Evolutionary conservation across 208 protist species (phyloP), one percentile per base, ranked within the genome.

Genomic region (Porcisia hertigi): DNA sequence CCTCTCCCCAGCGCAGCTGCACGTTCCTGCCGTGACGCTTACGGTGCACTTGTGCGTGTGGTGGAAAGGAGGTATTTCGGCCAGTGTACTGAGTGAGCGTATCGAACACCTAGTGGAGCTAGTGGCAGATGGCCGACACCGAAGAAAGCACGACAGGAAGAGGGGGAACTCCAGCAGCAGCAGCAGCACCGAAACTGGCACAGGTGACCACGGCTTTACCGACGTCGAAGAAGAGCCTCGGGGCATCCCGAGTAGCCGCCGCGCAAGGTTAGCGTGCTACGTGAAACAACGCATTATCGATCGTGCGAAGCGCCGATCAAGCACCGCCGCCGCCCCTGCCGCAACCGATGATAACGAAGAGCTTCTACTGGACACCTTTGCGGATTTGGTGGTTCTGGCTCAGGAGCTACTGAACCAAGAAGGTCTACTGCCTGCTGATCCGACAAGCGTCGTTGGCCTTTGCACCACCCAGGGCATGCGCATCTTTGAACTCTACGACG

Each of bases 41-140:
- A 86, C 84, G 74, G 84, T 96, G 60, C 88, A 94, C 71, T 72
- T 81, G 1, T 92, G 82, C 41, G 86, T 81, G 64, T 94, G 88
- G 88, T 90, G 83, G 81, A 67, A 77, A 23, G 78, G 72, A 52
- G 76, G 76, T 20, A 87, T 92, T 49, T 72, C 69, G 4, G 60
- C 74, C 23, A 23, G 55, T 12, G 65, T 67, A 7, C 80, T 95
- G 16, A 2, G 12, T 11, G 60, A 80, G 9, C 88, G 84, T 25
- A 49, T 92, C n/a, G 69, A 81, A 36, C 30, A 18, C 14, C 69
- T 95, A 3, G 47, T 76, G 12, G 62, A 76, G 2, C 69, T 87
- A 14, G 59, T 91, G 36, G 20, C 25, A 5, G 39, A 47, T 6
- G 16, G 30, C 54, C 36, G 39, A 18, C 34, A 41, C n/a, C 41